Percentiles rank a stretch among this genome's conserved stretches.
Evolutionary conservation across 1,284 basidiomycete species (phyloP).

Genomic region (Sanghuangporus sanghuang): DNA sequence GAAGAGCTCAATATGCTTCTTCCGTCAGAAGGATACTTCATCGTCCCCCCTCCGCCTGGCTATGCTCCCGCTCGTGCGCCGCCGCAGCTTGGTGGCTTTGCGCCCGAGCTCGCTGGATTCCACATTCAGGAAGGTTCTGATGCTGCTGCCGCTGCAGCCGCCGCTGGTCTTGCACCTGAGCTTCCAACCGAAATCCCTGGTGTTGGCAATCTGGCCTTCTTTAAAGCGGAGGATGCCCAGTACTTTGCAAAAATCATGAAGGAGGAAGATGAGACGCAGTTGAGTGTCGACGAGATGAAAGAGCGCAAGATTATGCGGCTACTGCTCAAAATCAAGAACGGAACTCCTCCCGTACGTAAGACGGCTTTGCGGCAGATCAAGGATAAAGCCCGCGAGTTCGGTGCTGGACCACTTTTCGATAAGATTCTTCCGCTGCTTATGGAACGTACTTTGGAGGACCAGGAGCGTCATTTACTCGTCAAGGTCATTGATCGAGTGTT

Average conservation of each 20-base stretch:
- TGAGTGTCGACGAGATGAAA: constrained; percentile 98
- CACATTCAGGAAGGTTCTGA: constrained; percentile 95
- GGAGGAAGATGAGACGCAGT: constrained; percentile 92
- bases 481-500: constrained; percentile 99
- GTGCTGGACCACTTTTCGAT: constrained; percentile 98
- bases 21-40: constrained; percentile 82
- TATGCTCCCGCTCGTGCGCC: constrained; percentile 82
- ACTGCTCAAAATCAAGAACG: constrained; percentile 99
- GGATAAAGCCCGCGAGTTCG: constrained; percentile 99
- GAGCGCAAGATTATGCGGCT: constrained; percentile 99
- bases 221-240: constrained; percentile 97
- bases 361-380: constrained; percentile 97
- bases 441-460: constrained; percentile 98
- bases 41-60: constrained; percentile 91
- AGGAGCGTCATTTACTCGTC: constrained; percentile 96
- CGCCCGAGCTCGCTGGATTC: constrained; percentile 80
- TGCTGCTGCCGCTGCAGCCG: constrained; percentile 79
- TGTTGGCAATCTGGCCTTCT: constrained; percentile 94
- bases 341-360: constrained; percentile 97
- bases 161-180: constrained; percentile 88
- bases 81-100: constrained; percentile 65
- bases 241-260: constrained; percentile 97
- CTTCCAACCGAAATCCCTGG: constrained; percentile 99
- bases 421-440: constrained; percentile 98
- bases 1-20: constrained; percentile 93